Conservation (phyloP, 805 yeast genomes). For the Priceomyces haplophilus region DNA sequence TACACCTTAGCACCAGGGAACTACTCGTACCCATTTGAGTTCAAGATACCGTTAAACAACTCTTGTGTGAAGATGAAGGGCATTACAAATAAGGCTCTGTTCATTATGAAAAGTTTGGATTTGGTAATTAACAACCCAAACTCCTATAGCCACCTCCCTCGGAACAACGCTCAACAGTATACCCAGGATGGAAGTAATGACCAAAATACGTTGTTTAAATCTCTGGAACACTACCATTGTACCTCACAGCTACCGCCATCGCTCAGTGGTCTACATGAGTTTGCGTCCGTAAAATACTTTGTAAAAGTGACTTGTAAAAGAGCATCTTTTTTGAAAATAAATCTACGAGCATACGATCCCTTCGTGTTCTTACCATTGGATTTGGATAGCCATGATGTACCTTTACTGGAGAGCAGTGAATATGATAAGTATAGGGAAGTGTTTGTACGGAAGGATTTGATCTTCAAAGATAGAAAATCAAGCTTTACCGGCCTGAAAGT, state of each 20-base stretch:
- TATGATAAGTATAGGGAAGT: conserved; percentile 36
- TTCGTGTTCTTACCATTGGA: conserved; percentile 54
- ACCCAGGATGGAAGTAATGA: not conserved
- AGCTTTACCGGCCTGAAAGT: conserved; percentile 40
- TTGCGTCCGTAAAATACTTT: conserved; percentile 48
- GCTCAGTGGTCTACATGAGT: conserved; percentile 27
- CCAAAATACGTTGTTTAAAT: too few species aligned
- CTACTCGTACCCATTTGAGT: conserved; percentile 49
- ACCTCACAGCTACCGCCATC: conserved; percentile 34
- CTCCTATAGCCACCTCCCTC: conserved; percentile 16
- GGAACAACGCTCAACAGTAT: conserved; percentile 18
- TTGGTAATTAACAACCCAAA: conserved; percentile 34
- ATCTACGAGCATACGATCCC: conserved; percentile 46
- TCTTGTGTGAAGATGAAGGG: conserved; percentile 39
- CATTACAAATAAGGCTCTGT: conserved; percentile 30
- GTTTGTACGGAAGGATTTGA: conserved; percentile 44
- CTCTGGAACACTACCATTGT: conserved; percentile 20
- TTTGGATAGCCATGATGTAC: conserved; percentile 23
- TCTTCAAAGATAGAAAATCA: conserved; percentile 39
- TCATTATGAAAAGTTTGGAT: conserved; percentile 27
- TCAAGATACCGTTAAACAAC: conserved; percentile 40
- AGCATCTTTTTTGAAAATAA: conserved; percentile 46
- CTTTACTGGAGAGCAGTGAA: conserved; percentile 12
- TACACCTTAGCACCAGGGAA: conserved; percentile 50
- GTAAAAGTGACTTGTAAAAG: conserved; percentile 60